Base-by-base conservation (phyloP, 768 basidiomycete species). In the Rhizopogon rudus region DNA sequence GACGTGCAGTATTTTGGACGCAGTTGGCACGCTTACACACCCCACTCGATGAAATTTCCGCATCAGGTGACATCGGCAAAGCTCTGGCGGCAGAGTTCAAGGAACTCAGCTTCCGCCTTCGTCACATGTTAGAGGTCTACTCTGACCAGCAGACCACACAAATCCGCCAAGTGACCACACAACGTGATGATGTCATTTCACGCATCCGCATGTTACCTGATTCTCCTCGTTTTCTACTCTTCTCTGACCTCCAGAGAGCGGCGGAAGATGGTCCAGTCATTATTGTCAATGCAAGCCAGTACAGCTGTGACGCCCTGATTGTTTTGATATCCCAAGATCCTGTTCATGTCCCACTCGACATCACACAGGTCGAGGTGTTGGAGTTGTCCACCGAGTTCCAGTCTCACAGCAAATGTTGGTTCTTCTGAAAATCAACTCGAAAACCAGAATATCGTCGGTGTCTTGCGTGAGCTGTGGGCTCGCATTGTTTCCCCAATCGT, bases 1-100 rank as follows among this genome's bases (percentile, higher is more conserved):
- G 70, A 1, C 60, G 67, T 3, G 62, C 62, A 1, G 37, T 71
- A 2, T 28, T 71, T 25, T 71, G 69, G 69, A 61, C 67, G 1
- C 63, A 69, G 5, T 29, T 71, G 52, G 57, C 60, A 1, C 64
- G 66, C 25, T 65, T 57, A 29, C 59, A 60, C n/a, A 62, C 59
- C 3, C 62, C 69, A 6, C 56, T 70, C 6, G 67, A 70, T 2
- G 54, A 20, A 0, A 39, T 71, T 12, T 63, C 63, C 1, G 51
- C 51, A 0, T 20, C 57, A 8, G 44, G 65, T 14, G 55, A 55
- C 0, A 42, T 22, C 5, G 61, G 67, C 13, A 37, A 20, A 5
- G 17, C 25, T 8, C 51, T 71, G 42, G 70, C 70, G 0, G 58
- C 55, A 17, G 59, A 60, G 12, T 66, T 71, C 53, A 6, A 58